Evolutionary conservation across 2,329 filamentous ascomycete species (phyloP).

Genomic region (Neofusicoccum sp.): DNA sequence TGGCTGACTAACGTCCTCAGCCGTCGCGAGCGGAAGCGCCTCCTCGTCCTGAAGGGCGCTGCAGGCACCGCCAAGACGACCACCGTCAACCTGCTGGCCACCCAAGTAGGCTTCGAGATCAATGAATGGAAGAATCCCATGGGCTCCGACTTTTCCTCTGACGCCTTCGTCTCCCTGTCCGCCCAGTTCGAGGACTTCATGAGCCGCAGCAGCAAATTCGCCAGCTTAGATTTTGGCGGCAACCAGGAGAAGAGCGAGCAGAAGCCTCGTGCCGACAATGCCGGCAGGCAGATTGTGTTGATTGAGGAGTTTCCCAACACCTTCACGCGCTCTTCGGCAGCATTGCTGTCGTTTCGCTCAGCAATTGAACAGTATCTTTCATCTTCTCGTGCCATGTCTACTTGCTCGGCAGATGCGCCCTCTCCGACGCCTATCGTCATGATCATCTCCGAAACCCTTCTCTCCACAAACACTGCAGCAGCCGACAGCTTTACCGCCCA

Average conservation of each 20-base stretch:
- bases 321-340: constrained; percentile 47
- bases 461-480: constrained; percentile 81
- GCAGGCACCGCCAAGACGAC: constrained; percentile 94
- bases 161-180: constrained; percentile 70
- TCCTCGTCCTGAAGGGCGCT: constrained; percentile 85
- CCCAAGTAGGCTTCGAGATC: constrained; percentile 74
- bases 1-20: constrained; percentile 79
- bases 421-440: constrained; percentile 70
- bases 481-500: constrained; percentile 93
- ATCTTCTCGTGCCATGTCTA: constrained; percentile 55
- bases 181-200: constrained; percentile 93
- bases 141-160: constrained; percentile 59
- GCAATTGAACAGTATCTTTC: constrained; percentile 76
- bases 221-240: constrained; percentile 46
- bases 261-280: not conserved
- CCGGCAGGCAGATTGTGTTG: constrained; percentile 45
- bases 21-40: constrained; percentile 63
- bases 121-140: constrained; percentile 90
- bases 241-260: not conserved
- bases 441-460: constrained; percentile 85
- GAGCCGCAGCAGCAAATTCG: constrained; percentile 77
- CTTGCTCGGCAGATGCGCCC: constrained; percentile 30
- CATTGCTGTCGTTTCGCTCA: constrained; percentile 63
- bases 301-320: constrained; percentile 57
- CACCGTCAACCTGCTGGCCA: constrained; percentile 76